Evolutionary conservation across 2,329 filamentous ascomycete species (phyloP), one percentile per base, ranked within the genome.

Genomic region (Cladosporium colombiae): DNA sequence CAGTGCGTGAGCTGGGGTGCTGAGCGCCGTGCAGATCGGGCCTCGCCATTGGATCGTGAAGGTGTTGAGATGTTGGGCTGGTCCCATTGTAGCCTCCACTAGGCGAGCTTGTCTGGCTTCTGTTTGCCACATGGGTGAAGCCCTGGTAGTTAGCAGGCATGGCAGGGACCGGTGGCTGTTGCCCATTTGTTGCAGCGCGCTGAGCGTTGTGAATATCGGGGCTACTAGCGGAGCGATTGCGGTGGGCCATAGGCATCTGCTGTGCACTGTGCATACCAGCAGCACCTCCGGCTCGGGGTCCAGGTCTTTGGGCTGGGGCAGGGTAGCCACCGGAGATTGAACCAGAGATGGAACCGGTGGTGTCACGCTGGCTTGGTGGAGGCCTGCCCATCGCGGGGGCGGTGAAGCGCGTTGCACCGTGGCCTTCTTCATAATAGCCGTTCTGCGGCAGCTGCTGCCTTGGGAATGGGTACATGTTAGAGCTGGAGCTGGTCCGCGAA

Each of bases 151-250:
- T 55, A 5, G 70, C 66, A 13, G 74, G 74, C 70, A 76, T 71
- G 35, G 74, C 72, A 5, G 74, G 74, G 6, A 76, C 71, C 11
- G 74, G 74, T 10, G 74, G 72, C 62, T 78, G 83, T 78, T 86
- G 85, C 81, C 78, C 74, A 85, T 83, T 70, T 86, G 83, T 74
- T 81, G 82, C 64, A 83, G 87, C 82, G 69, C 88, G 83, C 74
- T 83, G 82, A 58, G 84, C 84, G 62, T 86, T 89, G 70, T 96
- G 92, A 72, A 97, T 97, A 76, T 98, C 93, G 8, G 95, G 94
- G 69, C 93, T 97, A 80, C 94, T 98, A 74, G 96, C 96, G 44
- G 93, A 97, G 69, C 95, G 86, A 74, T 90, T 88, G 75, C 92
- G 89, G 69, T 89, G 77, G 73, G 77, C 65, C 68, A 78, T 76